Evolutionary conservation across 805 yeast species (phyloP), one percentile per base, ranked within the genome.

Genomic region (Teunomyces kruisii): DNA sequence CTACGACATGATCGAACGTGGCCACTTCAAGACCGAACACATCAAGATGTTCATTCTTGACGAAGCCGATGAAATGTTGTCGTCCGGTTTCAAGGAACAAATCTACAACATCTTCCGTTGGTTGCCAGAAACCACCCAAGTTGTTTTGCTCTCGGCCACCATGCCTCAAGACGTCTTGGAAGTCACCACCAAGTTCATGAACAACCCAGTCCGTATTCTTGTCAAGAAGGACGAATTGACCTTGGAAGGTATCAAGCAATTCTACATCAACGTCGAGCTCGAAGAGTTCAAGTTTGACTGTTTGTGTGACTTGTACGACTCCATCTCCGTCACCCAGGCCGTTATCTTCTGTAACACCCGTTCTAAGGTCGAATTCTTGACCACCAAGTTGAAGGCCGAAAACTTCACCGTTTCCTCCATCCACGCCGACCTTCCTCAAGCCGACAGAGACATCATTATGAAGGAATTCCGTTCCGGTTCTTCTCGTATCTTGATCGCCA

Each of bases 401-500:
- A 85, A 88, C 68, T 94, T 92, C 77, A 88, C 97, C 30, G 97
- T 94, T 42, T 87, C 87, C 40, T 83, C 97, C 40, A 94, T 94
- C 86, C 98, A 94, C 73, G 96, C 97, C 38, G 99, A 94, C 64
- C 84, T 94, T 88, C 83, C 88, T 59, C 99, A 94, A 73, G 85
- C 84, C 59, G 96, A 92, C 66, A 81, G 99, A 72, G 97, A 94
- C 70, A 74, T 81, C 58, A 88, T 94, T 58, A 94, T 94, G 99
- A 82, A 83, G 66, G 97, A 91, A 68, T 94, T 94, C 81, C 80
- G 99, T 68, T 76, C 86, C 48, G 99, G 99, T 48, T 81, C 86
- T 55, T 88, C 97, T 44, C 81, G 99, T 65, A 92, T 94, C 41
- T 76, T 94, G 65, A 94, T 94, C 64, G 86, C 97, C 55, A 94